These are phyloP conservation scores for Fusarium miscanthi DNA, from an alignment of 2,329 filamentous ascomycete genomes.

Conservation along the genomic window DNA sequence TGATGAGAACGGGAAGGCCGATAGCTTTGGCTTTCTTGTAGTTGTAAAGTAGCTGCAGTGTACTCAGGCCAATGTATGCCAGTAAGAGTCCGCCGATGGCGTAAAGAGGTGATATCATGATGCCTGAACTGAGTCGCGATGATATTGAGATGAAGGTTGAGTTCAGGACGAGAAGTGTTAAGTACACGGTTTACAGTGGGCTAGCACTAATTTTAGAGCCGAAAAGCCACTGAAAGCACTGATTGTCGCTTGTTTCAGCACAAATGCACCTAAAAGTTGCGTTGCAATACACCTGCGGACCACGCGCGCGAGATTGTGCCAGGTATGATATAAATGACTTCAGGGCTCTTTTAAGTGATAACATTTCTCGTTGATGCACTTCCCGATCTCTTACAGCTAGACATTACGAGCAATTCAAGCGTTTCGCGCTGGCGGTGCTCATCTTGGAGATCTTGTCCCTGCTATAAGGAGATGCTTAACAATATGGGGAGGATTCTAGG, in stretches of 20 bases:
- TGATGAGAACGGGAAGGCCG: conserved; percentile 29
- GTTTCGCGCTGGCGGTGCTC: too few relatives aligned
- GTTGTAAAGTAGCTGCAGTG: conserved; percentile 19
- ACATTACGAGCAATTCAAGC: too few relatives aligned
- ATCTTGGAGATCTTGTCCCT: too few relatives aligned
- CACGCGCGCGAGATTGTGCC: too few relatives aligned
- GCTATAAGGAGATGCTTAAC: too few relatives aligned
- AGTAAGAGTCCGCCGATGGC: not conserved
- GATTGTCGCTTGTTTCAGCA: not conserved
- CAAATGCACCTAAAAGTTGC: not conserved
- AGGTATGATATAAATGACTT: too few relatives aligned
- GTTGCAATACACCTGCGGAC: not conserved
- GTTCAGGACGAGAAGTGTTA: conserved; percentile 1
- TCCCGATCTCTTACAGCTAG: too few relatives aligned
- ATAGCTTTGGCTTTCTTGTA: conserved; percentile 30
- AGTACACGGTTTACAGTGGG: conserved; percentile 18
- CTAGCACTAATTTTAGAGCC: not conserved
- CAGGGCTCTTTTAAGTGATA: too few relatives aligned
- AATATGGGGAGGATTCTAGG: too few relatives aligned
- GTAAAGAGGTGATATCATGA: conserved; percentile 15
- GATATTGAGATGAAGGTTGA: not conserved
- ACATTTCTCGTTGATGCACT: too few relatives aligned
- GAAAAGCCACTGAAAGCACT: not conserved
- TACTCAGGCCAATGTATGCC: conserved; percentile 9
- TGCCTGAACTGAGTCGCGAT: not conserved